Base-by-base conservation (phyloP, 495 filamentous ascomycete species). In the Tuber aestivum region DNA sequence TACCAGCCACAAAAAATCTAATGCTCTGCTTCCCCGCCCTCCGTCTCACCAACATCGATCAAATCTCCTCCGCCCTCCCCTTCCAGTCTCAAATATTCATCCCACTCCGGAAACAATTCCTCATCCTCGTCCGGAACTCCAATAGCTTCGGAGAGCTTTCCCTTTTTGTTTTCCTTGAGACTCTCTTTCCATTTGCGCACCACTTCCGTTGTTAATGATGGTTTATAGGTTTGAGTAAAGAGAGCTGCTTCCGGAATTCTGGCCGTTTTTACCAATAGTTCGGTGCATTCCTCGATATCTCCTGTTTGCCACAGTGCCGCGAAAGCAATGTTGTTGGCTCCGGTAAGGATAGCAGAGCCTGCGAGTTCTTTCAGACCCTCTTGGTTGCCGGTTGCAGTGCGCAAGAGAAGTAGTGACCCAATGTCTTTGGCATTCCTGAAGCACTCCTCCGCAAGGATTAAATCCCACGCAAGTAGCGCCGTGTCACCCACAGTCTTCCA, bases 401-500 rank as follows among this genome's bases (percentile, higher is more conserved):
- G 91, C 16, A 99, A 86, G 3, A 99, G 89, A 2, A 99, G 87
- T 3, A 99, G 85, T 1, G 93, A 96, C 27, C 95, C 95, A 10
- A 97, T 84, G 80, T 99, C 95, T 80, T 93, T 94, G 48, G 94
- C 93, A 73, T 94, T 89, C 42, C 87, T 87, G 85, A 98, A 99
- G 85, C 96, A 98, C 84, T 97, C 93, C 76, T 94, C 91, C 1
- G 95, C 95, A 32, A 99, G 89, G 2, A 87, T 84, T 38, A 98
- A 87, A 82, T 99, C 91, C 95, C 95, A 99, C 18, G 86, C 91
- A 1, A 89, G 83, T 56, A 99, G 88, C 41, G 96, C 96, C 1
- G 94, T 92, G 78, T 99, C 95, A 68, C 95, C 95, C 27, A 99
- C 91, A 1, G 89, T 93, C 87, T 97, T 97, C 95, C 95, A 99